These are phyloP conservation scores for Vanderwaltozyma yarrowii DNA, from an alignment of 805 yeast species.

Conservation along the genomic window DNA sequence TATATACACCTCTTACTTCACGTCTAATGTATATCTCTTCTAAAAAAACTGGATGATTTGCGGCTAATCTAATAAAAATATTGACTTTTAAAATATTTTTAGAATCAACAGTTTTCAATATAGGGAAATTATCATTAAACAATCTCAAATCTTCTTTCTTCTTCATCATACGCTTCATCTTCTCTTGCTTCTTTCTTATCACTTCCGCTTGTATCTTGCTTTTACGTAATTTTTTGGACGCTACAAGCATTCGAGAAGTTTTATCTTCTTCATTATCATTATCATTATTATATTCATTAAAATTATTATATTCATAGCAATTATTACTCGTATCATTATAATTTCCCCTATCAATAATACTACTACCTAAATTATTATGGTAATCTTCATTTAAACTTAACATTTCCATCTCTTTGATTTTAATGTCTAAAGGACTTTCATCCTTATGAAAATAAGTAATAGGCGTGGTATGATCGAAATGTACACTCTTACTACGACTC, in stretches of 20 bases:
- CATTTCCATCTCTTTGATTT: not conserved
- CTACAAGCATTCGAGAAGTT: not conserved
- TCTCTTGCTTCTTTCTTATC: not conserved
- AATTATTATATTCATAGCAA: not conserved
- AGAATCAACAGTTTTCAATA: constrained; percentile 21
- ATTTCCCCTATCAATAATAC: not conserved
- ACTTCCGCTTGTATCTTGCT: constrained; percentile 1
- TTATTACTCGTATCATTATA: not conserved
- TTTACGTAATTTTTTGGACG: not conserved
- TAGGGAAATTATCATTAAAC: constrained; percentile 21
- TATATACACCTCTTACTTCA: constrained; percentile 10
- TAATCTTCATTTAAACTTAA: constrained; percentile 1
- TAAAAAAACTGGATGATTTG: constrained; percentile 16
- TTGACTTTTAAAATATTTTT: constrained; percentile 18
- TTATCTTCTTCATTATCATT: not conserved
- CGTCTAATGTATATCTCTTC: constrained; percentile 14
- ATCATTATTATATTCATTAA: not conserved
- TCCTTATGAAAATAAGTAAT: constrained; percentile 64
- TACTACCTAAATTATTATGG: not conserved
- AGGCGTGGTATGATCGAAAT: constrained; percentile 63
- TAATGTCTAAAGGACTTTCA: constrained; percentile 35
- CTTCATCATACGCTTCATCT: not conserved
- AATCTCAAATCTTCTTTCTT: constrained; percentile 9
- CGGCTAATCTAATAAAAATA: constrained; percentile 21
- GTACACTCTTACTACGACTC: constrained; percentile 63